Conservation (phyloP, 2,329 filamentous ascomycete species). For the Tolypocladium ophioglossoides region DNA sequence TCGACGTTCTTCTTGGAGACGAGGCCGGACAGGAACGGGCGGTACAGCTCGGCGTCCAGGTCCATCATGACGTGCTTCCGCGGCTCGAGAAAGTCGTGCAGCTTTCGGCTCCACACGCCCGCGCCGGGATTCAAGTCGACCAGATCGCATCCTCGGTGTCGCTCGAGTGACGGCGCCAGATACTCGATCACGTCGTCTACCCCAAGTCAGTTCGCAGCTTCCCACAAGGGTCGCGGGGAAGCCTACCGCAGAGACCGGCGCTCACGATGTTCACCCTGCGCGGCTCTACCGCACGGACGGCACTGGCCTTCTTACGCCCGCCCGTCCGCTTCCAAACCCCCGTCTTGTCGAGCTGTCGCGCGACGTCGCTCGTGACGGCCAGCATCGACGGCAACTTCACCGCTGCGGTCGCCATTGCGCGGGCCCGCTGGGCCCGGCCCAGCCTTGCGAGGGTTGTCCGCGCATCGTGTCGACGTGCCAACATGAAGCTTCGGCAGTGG, state of each 20-base stretch:
- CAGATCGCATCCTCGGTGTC: constrained; percentile 70
- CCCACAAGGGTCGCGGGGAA: neutral
- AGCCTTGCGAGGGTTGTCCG: constrained; percentile 4
- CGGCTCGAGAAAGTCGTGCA: constrained; percentile 67
- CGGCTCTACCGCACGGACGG: constrained; percentile 11
- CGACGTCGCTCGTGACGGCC: constrained; percentile 8
- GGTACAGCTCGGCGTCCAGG: constrained; percentile 48
- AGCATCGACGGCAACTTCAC: constrained; percentile 7
- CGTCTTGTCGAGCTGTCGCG: constrained; percentile 13
- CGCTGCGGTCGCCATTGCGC: constrained; percentile 2
- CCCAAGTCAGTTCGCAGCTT: neutral
- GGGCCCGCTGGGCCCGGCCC: constrained; percentile 1
- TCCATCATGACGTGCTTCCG: constrained; percentile 79
- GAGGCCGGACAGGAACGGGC: constrained; percentile 49
- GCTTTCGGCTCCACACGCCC: constrained; percentile 66
- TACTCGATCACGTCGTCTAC: constrained; percentile 60
- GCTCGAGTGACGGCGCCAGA: constrained; percentile 55
- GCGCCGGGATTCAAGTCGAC: constrained; percentile 77
- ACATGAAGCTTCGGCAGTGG: constrained; percentile 4
- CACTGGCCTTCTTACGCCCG: constrained; percentile 6
- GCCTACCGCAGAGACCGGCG: constrained; percentile 37
- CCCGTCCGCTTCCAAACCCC: constrained; percentile 13
- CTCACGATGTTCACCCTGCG: constrained; percentile 42
- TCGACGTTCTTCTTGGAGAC: constrained; percentile 35
- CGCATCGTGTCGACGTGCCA: constrained; percentile 3